Conservation (phyloP, 495 filamentous ascomycete species). For the Penicillium argentinense region DNA sequence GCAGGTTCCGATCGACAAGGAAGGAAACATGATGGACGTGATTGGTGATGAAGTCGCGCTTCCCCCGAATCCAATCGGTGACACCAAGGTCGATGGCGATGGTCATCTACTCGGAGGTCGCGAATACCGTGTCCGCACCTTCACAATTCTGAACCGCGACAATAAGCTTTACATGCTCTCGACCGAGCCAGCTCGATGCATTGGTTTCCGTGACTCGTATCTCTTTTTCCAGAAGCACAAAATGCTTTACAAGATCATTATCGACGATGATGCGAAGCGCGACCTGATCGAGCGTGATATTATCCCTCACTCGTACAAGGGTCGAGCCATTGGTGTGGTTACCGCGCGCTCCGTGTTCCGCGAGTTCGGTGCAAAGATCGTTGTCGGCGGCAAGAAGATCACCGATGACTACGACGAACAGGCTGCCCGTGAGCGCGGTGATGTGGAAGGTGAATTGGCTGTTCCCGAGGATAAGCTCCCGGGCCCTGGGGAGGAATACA, state of each 20-base stretch:
- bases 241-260: constrained; percentile 92
- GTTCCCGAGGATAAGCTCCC: constrained; percentile 81
- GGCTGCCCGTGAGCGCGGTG: constrained; percentile 73
- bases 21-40: constrained; percentile 90
- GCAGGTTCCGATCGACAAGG: constrained; percentile 87
- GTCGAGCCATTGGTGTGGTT: constrained; percentile 94
- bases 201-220: constrained; percentile 95
- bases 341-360: constrained; percentile 95
- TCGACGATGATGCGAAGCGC: constrained; percentile 87
- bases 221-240: constrained; percentile 98
- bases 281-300: constrained; percentile 92
- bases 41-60: constrained; percentile 87
- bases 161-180: constrained; percentile 95
- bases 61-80: constrained; percentile 83
- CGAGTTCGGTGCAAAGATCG: constrained; percentile 91
- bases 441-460: constrained; percentile 85
- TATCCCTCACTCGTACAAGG: constrained; percentile 97
- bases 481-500: constrained; percentile 71
- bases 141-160: constrained; percentile 81
- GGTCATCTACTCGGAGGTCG: constrained; percentile 77
- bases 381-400: constrained; percentile 84
- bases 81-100: constrained; percentile 87
- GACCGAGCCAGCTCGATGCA: constrained; percentile 93
- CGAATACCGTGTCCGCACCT: constrained; percentile 92
- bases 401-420: constrained; percentile 87